Evolutionary conservation across 441 rosid genomes (phyloP).

Genomic region (Lepidium campestre): DNA sequence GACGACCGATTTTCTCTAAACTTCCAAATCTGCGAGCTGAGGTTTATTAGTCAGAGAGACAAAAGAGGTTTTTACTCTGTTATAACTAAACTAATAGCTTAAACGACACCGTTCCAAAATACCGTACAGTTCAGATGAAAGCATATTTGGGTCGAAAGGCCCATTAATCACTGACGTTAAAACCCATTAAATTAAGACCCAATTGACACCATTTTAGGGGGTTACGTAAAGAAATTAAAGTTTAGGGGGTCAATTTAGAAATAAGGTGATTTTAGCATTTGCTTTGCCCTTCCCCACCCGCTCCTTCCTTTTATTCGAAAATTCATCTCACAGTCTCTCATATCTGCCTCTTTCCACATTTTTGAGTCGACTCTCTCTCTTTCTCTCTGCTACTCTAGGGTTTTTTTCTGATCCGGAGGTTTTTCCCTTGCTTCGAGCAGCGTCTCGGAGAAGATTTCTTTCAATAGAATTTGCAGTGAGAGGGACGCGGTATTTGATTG

Average conservation of each 20-base stretch:
- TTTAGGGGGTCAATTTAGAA: background rate
- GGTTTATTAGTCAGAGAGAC: conserved; percentile 12
- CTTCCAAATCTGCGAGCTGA: background rate
- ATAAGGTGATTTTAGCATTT: background rate
- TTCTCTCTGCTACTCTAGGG: conserved; percentile 6
- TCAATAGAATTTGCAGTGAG: background rate
- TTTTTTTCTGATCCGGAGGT: conserved; percentile 9
- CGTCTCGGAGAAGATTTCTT: background rate
- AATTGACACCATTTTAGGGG: background rate
- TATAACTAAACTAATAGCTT: too few relatives aligned
- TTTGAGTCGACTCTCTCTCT: background rate
- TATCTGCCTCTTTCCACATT: background rate
- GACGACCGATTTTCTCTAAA: conserved; percentile 7
- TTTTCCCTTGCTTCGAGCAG: background rate
- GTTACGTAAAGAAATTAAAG: background rate
- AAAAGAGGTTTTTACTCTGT: background rate
- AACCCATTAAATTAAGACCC: background rate
- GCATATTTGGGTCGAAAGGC: background rate
- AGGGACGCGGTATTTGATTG: background rate
- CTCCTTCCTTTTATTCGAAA: conserved; percentile 24
- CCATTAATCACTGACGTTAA: background rate
- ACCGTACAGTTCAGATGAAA: too few relatives aligned
- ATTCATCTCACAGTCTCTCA: background rate
- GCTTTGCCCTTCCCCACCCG: conserved; percentile 22
- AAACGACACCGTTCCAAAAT: too few relatives aligned